phyloP scores from a whole-genome alignment of 805 yeast genomes.

The Saturnispora sanitii region DNA sequence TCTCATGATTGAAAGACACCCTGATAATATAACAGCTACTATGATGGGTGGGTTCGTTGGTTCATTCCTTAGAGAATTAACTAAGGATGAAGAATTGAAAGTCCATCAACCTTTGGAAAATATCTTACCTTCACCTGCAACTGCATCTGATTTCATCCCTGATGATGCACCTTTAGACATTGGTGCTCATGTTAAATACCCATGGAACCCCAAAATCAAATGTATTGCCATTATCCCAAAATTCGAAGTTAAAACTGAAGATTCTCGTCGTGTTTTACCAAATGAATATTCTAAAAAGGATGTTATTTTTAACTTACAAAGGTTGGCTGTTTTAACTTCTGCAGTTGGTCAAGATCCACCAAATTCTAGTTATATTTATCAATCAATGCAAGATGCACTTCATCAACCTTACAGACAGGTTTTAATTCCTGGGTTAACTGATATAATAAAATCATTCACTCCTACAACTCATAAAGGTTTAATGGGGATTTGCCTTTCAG shows the following conservation, averaged over 20 bases:
- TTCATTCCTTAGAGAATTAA: slow-evolving; percentile 75
- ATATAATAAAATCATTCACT: slow-evolving; percentile 68
- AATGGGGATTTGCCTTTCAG: slow-evolving; percentile 89
- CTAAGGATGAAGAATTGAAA: slow-evolving; percentile 58
- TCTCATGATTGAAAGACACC: slow-evolving; percentile 95
- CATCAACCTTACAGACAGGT: slow-evolving; percentile 96
- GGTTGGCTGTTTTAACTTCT: slow-evolving; percentile 85
- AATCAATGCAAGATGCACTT: slow-evolving; percentile 92
- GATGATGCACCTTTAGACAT: slow-evolving; percentile 77
- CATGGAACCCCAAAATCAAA: slow-evolving; percentile 71
- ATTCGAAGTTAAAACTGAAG: slow-evolving; percentile 90
- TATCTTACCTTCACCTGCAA: slow-evolving; percentile 47
- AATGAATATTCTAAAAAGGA: slow-evolving; percentile 66
- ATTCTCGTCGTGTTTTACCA: slow-evolving; percentile 85
- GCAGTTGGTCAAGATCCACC: slow-evolving; percentile 79
- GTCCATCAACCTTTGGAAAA: slow-evolving; percentile 79
- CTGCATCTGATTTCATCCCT: slow-evolving; percentile 49
- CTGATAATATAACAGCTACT: slow-evolving; percentile 97
- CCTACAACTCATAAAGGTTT: slow-evolving; percentile 78
- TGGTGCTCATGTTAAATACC: slow-evolving; percentile 81
- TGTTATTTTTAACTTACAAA: slow-evolving; percentile 84
- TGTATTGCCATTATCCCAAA: slow-evolving; percentile 90
- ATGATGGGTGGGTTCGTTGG: slow-evolving; percentile 99
- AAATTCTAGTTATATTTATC: slow-evolving; percentile 70
- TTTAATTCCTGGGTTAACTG: slow-evolving; percentile 83